phyloP scores from a whole-genome alignment of 2,329 filamentous ascomycete species.

The Sarocladium oryzae region DNA sequence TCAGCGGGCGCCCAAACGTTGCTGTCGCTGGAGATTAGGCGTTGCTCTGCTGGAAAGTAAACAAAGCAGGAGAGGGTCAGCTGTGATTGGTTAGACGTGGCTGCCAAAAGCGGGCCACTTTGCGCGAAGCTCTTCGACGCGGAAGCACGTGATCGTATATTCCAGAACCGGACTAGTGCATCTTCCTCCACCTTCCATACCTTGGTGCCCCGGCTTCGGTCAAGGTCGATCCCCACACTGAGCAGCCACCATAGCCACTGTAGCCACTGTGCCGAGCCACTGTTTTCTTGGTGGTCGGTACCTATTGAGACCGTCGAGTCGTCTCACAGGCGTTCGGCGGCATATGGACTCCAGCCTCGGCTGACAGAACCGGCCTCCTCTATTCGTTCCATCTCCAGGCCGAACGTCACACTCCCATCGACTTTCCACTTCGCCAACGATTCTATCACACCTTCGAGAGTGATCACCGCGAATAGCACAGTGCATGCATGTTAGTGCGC shows the following conservation, averaged over 20 bases:
- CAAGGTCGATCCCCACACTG: neutral
- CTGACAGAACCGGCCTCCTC: constrained; percentile 14
- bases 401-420: constrained; percentile 13
- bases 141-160: constrained; percentile 18
- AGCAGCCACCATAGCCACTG: constrained; percentile 7
- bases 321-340: neutral
- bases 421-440: constrained; percentile 12
- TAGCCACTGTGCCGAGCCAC: too few relatives aligned
- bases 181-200: neutral
- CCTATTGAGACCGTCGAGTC: too few relatives aligned
- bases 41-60: constrained; percentile 38
- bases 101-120: constrained; percentile 1
- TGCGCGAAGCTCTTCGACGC: constrained; percentile 11
- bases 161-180: neutral
- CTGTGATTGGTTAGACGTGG: constrained; percentile 14
- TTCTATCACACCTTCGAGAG: constrained; percentile 4
- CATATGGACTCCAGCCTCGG: constrained; percentile 18
- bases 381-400: constrained; percentile 10
- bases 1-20: constrained; percentile 3
- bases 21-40: constrained; percentile 12
- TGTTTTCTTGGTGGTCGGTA: too few relatives aligned
- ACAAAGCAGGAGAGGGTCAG: constrained; percentile 24
- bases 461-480: neutral
- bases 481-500: neutral
- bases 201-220: neutral